Conservation (phyloP, 257 asterid species). For the Capsicum pubescens region DNA sequence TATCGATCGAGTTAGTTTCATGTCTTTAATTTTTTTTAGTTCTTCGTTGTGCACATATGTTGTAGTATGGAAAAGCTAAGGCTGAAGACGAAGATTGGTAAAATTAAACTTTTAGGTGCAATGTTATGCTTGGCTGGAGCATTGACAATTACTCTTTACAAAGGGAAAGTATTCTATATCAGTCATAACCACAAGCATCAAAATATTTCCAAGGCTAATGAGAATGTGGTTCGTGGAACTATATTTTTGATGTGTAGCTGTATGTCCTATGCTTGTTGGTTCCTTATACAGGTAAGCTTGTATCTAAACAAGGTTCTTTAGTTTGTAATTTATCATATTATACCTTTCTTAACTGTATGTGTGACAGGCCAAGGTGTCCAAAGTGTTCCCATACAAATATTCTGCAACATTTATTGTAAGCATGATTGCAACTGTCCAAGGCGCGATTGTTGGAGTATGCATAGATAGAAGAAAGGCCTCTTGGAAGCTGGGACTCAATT, state of each 20-base stretch:
- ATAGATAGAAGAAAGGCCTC: constrained; percentile 43
- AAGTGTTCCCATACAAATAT: constrained; percentile 55
- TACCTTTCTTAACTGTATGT: background rate
- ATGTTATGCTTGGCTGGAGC: constrained; percentile 63
- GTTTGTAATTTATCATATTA: background rate
- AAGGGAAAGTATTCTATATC: constrained; percentile 50
- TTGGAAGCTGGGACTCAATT: constrained; percentile 59
- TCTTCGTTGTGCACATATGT: background rate
- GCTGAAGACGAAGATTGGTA: constrained; percentile 43
- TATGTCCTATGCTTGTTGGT: constrained; percentile 60
- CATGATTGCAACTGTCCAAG: constrained; percentile 54
- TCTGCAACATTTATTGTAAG: constrained; percentile 48
- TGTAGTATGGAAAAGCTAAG: constrained; percentile 54
- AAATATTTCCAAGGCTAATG: background rate
- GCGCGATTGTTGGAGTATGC: constrained; percentile 47
- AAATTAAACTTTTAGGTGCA: constrained; percentile 50
- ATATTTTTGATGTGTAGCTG: constrained; percentile 49
- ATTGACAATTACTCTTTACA: constrained; percentile 49
- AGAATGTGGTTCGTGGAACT: constrained; percentile 59
- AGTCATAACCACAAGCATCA: constrained; percentile 9
- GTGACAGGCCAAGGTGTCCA: constrained; percentile 50
- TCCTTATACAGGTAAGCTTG: constrained; percentile 55
- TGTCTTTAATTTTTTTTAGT: background rate
- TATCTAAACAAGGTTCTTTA: background rate
- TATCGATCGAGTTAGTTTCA: background rate